Evolutionary conservation across 768 basidiomycete genomes (phyloP).

Genomic region (Dentipellis fragilis): DNA sequence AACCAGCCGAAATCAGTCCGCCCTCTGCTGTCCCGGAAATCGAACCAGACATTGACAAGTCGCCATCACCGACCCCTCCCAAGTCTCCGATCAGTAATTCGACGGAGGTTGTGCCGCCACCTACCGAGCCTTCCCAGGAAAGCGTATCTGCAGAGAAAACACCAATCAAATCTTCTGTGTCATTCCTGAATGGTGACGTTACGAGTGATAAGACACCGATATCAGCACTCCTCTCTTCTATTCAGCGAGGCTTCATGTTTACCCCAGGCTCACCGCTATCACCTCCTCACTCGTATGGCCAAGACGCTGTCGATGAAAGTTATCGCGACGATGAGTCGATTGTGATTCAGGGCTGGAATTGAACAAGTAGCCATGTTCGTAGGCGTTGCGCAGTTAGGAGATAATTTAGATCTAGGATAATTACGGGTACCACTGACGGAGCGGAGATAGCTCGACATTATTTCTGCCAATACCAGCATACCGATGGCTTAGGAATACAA

Average conservation of each 20-base stretch:
- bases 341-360: too few relatives aligned
- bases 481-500: too few relatives aligned
- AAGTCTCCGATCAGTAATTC: background rate
- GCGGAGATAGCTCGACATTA: too few relatives aligned
- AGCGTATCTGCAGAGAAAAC: background rate
- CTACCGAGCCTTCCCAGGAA: background rate
- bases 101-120: background rate
- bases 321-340: too few relatives aligned
- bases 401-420: too few relatives aligned
- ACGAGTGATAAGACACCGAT: slow-evolving; percentile 36
- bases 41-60: background rate
- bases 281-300: too few relatives aligned
- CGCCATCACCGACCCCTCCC: background rate
- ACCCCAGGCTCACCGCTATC: background rate
- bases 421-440: too few relatives aligned
- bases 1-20: background rate
- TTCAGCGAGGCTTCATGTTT: background rate
- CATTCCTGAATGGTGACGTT: background rate
- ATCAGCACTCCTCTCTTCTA: background rate
- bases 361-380: too few relatives aligned
- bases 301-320: too few relatives aligned
- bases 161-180: background rate
- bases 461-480: too few relatives aligned
- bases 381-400: too few relatives aligned
- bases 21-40: background rate